Evolutionary conservation across 768 basidiomycete species (phyloP).

Genomic region (Omphalotus guepiniiformis): DNA sequence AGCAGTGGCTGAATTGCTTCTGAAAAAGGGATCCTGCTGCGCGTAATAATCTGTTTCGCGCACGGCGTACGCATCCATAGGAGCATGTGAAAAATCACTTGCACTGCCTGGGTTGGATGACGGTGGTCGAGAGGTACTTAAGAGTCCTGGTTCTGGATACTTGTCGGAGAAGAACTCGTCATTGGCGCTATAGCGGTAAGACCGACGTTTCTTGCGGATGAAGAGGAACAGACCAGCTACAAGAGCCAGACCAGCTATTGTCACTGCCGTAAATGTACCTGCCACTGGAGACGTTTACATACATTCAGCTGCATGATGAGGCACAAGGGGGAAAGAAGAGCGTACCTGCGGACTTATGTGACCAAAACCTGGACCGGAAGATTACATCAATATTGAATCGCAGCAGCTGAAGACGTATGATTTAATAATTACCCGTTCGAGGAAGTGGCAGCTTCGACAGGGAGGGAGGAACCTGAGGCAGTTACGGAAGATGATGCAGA

Average conservation of each 20-base stretch:
- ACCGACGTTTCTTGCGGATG: conserved; percentile 1
- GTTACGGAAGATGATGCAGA: too few relatives aligned
- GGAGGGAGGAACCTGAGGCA: too few relatives aligned
- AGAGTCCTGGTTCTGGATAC: neutral
- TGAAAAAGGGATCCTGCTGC: conserved; percentile 2
- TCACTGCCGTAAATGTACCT: conserved; percentile 8
- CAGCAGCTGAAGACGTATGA: too few relatives aligned
- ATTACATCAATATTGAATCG: neutral
- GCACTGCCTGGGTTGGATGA: neutral
- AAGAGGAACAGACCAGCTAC: neutral
- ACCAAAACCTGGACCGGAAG: conserved; percentile 3
- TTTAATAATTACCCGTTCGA: too few relatives aligned
- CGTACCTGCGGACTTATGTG: conserved; percentile 9
- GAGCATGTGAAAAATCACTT: conserved; percentile 2
- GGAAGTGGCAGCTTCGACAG: neutral
- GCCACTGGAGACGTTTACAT: conserved; percentile 1
- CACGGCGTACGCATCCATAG: conserved; percentile 1
- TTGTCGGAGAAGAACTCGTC: neutral
- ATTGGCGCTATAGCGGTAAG: neutral
- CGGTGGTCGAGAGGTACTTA: neutral
- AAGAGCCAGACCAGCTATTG: conserved; percentile 2
- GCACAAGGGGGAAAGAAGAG: neutral
- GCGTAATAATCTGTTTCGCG: neutral
- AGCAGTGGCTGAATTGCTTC: neutral
- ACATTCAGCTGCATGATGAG: neutral